A percentile compares a stretch with the other conserved stretches of the same genome.
Evolutionary conservation across 495 filamentous ascomycete species (phyloP).

Genomic region (Neurospora sp.): DNA sequence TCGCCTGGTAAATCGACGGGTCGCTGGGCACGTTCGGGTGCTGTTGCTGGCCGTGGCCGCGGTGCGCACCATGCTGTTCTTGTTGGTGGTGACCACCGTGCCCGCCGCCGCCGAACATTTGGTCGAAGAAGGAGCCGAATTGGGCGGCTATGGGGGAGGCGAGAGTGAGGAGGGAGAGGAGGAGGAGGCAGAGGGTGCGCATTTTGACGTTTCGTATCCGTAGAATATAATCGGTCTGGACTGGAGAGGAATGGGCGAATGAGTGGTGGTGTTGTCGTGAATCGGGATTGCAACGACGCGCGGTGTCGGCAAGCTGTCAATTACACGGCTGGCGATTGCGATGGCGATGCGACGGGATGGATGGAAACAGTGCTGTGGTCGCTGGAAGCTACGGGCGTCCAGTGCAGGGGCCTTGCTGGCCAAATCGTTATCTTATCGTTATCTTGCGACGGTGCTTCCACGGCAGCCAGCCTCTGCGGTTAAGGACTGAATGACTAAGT

Average conservation of each 20-base stretch:
- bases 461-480: background rate
- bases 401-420: conserved; percentile 11
- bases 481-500: background rate
- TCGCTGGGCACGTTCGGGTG: conserved; percentile 72
- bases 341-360: too few relatives aligned
- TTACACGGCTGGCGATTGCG: background rate
- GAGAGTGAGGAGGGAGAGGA: conserved; percentile 23
- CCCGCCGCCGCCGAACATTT: conserved; percentile 49
- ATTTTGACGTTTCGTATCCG: conserved; percentile 10
- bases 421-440: conserved; percentile 22
- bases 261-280: background rate
- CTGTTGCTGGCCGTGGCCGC: conserved; percentile 45
- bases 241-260: background rate
- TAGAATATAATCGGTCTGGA: background rate
- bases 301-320: background rate
- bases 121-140: conserved; percentile 77
- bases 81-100: conserved; percentile 35
- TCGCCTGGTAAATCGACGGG: conserved; percentile 60
- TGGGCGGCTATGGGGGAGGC: conserved; percentile 39
- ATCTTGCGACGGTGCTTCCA: too few relatives aligned
- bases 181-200: conserved; percentile 12
- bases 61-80: background rate
- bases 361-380: background rate
- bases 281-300: background rate
- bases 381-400: background rate